Conservation (phyloP, 1,284 basidiomycete species). For the Ceratobasidium sp. region DNA sequence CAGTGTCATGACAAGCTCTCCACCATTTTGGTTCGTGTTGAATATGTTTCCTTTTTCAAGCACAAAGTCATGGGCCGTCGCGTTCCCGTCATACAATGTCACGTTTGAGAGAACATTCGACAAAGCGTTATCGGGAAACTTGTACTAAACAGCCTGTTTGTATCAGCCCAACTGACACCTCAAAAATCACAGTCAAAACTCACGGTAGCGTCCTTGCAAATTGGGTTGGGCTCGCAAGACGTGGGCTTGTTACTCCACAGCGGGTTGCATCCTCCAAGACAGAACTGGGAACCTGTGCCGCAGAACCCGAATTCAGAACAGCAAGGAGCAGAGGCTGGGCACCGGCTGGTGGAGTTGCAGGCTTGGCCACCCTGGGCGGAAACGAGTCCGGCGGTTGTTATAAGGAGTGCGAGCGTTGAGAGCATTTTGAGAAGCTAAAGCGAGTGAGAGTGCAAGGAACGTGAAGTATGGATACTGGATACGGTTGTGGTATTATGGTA, state of each 20-base stretch:
- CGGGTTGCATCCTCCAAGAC: slow-evolving; percentile 83
- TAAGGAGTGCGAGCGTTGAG: slow-evolving; percentile 4
- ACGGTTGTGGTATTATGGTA: slow-evolving; percentile 32
- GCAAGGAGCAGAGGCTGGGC: slow-evolving; percentile 41
- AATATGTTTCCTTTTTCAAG: slow-evolving; percentile 71
- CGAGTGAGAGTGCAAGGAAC: slow-evolving; percentile 17
- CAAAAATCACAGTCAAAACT: slow-evolving; percentile 46
- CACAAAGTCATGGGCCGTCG: slow-evolving; percentile 72
- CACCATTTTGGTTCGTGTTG: slow-evolving; percentile 64
- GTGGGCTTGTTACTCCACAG: slow-evolving; percentile 60
- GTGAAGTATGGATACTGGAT: slow-evolving; percentile 11
- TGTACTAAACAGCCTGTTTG: slow-evolving; percentile 55
- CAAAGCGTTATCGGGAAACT: slow-evolving; percentile 62
- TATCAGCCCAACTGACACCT: slow-evolving; percentile 4
- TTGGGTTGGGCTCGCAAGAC: slow-evolving; percentile 74
- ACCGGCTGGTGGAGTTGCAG: slow-evolving; percentile 39
- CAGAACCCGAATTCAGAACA: slow-evolving; percentile 47
- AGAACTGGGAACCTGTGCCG: slow-evolving; percentile 55
- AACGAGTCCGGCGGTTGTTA: background rate
- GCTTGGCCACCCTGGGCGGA: slow-evolving; percentile 35
- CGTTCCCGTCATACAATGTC: slow-evolving; percentile 75
- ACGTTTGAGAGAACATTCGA: slow-evolving; percentile 69
- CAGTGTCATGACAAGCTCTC: slow-evolving; percentile 69
- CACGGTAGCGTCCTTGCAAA: slow-evolving; percentile 70
- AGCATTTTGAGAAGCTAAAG: background rate